Evolutionary conservation across 768 basidiomycete genomes (phyloP), one percentile per base, ranked within the genome.

Genomic region (Lentinula lateritia): DNA sequence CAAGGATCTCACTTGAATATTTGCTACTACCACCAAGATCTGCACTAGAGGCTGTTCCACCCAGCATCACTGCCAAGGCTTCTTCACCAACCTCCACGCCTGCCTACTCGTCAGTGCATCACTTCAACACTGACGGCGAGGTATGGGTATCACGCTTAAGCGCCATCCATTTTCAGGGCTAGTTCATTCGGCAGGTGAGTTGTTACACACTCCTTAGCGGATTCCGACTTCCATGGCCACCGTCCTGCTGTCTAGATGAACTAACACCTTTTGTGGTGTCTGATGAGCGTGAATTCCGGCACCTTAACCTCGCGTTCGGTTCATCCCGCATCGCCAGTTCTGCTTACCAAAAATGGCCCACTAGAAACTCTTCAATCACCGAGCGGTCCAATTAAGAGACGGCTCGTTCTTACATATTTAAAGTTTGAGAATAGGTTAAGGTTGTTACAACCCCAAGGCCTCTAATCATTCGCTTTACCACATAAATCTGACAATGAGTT

Each of bases 141-240:
- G 87, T 89, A 84, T 89, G 85, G 88, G 88, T 87, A 84, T 82
- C 82, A 87, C 83, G 81, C 86, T 88, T 87, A 82, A 89, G 87
- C 86, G 86, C 88, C 87, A 89, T 89, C 88, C 86, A 88, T 89
- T 89, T 89, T 89, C 84, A 88, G 86, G 87, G 87, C 87, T 87
- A 88, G 87, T 88, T 88, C 83, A 86, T 90, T 90, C 86, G 84
- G 87, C 87, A 88, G 87, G 86, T 89, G 86, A 89, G 86, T 88
- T 87, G 86, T 87, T 87, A 87, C 86, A 88, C 86, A 88, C 85
- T 87, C 85, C 86, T 87, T 87, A 87, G 86, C 84, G 84, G 87
- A 76, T 88, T 87, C 83, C 81, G 84, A 88, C 87, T 87, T 88
- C 86, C 85, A 88, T 88, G 87, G 83, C 86, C 86, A 88, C 87